These are phyloP conservation scores for Wickerhamiella galacta DNA, from an alignment of 805 yeast genomes.

Conservation along the genomic window DNA sequence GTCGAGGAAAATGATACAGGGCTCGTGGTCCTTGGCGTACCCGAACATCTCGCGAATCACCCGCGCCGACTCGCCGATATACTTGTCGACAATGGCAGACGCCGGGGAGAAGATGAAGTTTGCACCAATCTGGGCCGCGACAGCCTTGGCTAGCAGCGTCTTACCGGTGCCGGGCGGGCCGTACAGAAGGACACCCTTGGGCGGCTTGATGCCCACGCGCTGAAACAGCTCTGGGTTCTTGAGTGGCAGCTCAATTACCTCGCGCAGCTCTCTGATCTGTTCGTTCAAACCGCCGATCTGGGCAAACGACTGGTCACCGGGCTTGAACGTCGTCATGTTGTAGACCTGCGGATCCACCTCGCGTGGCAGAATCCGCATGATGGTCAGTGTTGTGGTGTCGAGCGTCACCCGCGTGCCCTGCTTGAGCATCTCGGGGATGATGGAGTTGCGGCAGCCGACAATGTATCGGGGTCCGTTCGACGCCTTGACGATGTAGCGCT, in stretches of 20 bases:
- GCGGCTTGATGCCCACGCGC: constrained; percentile 96
- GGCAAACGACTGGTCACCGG: constrained; percentile 89
- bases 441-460: constrained; percentile 91
- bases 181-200: constrained; percentile 88
- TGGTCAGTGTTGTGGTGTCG: constrained; percentile 94
- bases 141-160: constrained; percentile 90
- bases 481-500: constrained; percentile 85
- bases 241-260: constrained; percentile 90
- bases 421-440: constrained; percentile 63
- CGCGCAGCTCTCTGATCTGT: constrained; percentile 90
- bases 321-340: constrained; percentile 94
- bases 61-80: constrained; percentile 95
- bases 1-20: constrained; percentile 96
- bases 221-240: constrained; percentile 92
- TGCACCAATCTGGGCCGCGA: constrained; percentile 96
- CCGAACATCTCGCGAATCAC: constrained; percentile 95
- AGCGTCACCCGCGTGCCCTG: constrained; percentile 93
- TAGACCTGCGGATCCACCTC: constrained; percentile 97
- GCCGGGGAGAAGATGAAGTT: constrained; percentile 97
- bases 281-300: constrained; percentile 94
- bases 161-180: constrained; percentile 99
- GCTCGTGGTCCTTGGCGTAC: constrained; percentile 94
- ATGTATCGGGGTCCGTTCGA: constrained; percentile 95
- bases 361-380: constrained; percentile 92
- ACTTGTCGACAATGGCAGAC: constrained; percentile 92